phyloP scores from a whole-genome alignment of 75 land plant species.

The Larix kaempferi region DNA sequence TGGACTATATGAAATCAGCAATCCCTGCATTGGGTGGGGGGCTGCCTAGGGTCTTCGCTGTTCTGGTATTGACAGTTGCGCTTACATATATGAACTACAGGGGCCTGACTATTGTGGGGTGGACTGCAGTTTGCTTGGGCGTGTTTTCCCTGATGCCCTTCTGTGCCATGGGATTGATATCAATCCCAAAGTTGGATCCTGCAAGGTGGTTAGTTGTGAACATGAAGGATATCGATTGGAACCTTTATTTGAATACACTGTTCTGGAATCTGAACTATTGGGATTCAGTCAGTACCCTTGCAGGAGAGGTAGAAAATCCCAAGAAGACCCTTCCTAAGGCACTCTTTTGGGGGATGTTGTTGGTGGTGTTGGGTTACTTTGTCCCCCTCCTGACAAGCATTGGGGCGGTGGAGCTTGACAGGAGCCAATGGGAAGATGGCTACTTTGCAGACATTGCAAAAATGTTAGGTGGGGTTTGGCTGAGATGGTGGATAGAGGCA shows the following conservation, averaged over 20 bases:
- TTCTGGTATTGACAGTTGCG: slow-evolving; percentile 35
- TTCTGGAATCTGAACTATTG: slow-evolving; percentile 92
- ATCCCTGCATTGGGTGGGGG: slow-evolving; percentile 55
- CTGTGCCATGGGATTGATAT: slow-evolving; percentile 41
- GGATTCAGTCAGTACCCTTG: slow-evolving; percentile 78
- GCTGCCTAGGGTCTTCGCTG: slow-evolving; percentile 26
- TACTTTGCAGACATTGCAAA: slow-evolving; percentile 67
- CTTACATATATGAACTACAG: slow-evolving; percentile 71
- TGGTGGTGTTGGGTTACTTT: slow-evolving; percentile 60
- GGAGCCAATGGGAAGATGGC: slow-evolving; percentile 66
- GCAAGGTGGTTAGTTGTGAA: slow-evolving; percentile 55
- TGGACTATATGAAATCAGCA: slow-evolving; percentile 72
- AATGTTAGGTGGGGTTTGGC: slow-evolving; percentile 60
- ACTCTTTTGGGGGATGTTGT: slow-evolving; percentile 45
- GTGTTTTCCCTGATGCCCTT: slow-evolving; percentile 67
- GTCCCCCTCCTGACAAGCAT: slow-evolving; percentile 67
- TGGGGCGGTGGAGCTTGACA: slow-evolving; percentile 49
- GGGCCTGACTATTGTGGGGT: slow-evolving; percentile 67
- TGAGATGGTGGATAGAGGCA: slow-evolving; percentile 65
- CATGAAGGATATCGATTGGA: slow-evolving; percentile 52
- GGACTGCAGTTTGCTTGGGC: slow-evolving; percentile 55
- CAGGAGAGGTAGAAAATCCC: slow-evolving; percentile 81
- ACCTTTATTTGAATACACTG: slow-evolving; percentile 58
- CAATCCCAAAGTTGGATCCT: slow-evolving; percentile 60
- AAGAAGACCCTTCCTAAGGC: slow-evolving; percentile 68